These are phyloP conservation scores for Silene conica DNA, from an alignment of 148 eudicot species.

Conservation along the genomic window DNA sequence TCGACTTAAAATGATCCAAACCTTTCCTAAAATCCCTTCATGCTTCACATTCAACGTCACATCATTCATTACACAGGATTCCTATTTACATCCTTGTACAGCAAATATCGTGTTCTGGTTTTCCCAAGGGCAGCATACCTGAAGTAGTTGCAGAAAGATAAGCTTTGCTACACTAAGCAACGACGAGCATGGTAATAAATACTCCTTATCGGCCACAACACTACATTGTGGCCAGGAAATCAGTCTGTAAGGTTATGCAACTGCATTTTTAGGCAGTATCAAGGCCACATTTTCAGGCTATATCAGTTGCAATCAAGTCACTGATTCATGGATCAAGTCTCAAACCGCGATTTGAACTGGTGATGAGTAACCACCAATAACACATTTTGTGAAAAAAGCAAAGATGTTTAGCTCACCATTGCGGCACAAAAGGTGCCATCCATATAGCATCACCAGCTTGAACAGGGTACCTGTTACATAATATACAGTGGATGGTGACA, in stretches of 20 bases:
- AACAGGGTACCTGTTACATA: constrained; percentile 76
- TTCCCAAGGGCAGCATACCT: constrained; percentile 99
- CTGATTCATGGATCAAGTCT: not conserved
- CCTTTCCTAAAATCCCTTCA: not conserved
- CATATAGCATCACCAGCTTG: constrained; percentile 93
- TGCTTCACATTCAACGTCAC: constrained; percentile 10
- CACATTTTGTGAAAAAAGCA: not conserved
- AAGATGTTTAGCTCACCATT: constrained; percentile 54
- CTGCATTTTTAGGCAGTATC: not conserved
- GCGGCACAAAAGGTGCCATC: constrained; percentile 99
- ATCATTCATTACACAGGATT: constrained; percentile 51
- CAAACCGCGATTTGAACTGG: not conserved
- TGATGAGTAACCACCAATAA: not conserved
- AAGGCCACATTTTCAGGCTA: not conserved
- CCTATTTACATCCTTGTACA: constrained; percentile 96
- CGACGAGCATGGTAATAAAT: not conserved
- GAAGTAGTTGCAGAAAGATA: constrained; percentile 24
- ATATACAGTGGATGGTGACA: constrained; percentile 7
- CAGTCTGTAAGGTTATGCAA: not conserved
- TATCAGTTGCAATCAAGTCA: not conserved
- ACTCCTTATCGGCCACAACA: not conserved
- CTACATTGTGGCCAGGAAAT: not conserved
- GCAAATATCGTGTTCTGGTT: constrained; percentile 73
- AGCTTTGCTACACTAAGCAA: constrained; percentile 6
- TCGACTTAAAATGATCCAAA: not conserved